phyloP scores from a whole-genome alignment of 495 filamentous ascomycete species.

The Daldinia concentrica region DNA sequence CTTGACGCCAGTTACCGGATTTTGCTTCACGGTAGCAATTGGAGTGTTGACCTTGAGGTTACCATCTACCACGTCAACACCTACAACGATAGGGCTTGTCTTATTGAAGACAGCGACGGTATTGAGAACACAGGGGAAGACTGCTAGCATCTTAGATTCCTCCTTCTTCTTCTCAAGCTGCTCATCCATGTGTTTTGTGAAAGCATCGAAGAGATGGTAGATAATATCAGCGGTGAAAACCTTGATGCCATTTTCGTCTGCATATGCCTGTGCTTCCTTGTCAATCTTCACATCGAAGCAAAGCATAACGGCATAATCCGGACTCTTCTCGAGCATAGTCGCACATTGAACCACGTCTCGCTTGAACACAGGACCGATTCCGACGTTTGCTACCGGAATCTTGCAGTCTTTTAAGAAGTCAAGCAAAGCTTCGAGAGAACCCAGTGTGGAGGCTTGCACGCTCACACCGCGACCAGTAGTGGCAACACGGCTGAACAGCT shows the following conservation, averaged over 20 bases:
- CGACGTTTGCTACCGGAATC: conserved; percentile 97
- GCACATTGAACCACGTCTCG: conserved; percentile 97
- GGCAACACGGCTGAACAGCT: conserved; percentile 86
- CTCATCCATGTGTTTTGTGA: conserved; percentile 90
- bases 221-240: conserved; percentile 99
- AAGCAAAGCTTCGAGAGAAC: conserved; percentile 94
- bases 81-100: conserved; percentile 93
- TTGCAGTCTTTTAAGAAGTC: conserved; percentile 95
- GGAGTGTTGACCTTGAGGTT: conserved; percentile 86
- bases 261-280: conserved; percentile 91
- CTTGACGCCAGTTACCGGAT: conserved; percentile 78
- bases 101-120: conserved; percentile 98
- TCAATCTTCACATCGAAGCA: conserved; percentile 99
- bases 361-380: conserved; percentile 97
- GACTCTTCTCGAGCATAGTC: conserved; percentile 95
- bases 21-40: conserved; percentile 82
- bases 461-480: conserved; percentile 92
- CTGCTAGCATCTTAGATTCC: conserved; percentile 91
- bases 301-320: conserved; percentile 97
- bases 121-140: conserved; percentile 92
- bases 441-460: conserved; percentile 96
- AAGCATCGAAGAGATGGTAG: conserved; percentile 97
- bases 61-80: conserved; percentile 94
- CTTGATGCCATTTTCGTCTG: conserved; percentile 94
- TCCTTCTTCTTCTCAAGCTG: conserved; percentile 92